These are phyloP conservation scores for Neofusicoccum kwambonambiense DNA, from an alignment of 2,329 filamentous ascomycete genomes.

Conservation along the genomic window DNA sequence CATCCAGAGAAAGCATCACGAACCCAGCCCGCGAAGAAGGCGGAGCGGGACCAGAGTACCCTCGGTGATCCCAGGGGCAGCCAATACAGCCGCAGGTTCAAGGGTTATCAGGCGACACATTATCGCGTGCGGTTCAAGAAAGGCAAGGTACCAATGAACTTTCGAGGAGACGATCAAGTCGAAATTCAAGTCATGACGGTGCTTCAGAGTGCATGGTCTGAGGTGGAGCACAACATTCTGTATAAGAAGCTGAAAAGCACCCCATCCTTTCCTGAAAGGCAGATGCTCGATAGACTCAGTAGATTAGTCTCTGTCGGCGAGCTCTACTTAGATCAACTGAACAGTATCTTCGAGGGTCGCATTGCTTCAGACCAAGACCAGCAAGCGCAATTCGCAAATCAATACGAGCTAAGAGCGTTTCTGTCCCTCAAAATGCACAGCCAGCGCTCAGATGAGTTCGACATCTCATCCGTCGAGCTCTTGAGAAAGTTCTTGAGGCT, in stretches of 20 bases:
- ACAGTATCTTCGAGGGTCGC: neutral
- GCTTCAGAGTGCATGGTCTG: neutral
- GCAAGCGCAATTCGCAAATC: neutral
- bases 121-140: neutral
- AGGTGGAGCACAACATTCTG: neutral
- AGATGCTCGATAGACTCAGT: neutral
- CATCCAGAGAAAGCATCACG: no score
- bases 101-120: neutral
- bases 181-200: neutral
- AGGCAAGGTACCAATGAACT: no score
- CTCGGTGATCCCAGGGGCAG: no score
- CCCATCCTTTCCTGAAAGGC: neutral
- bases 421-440: neutral
- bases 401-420: neutral
- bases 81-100: neutral
- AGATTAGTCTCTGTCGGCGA: neutral
- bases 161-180: neutral
- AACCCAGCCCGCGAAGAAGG: no score
- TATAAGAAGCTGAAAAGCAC: neutral
- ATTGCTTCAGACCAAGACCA: neutral
- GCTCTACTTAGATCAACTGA: neutral
- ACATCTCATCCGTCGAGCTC: neutral
- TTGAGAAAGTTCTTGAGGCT: neutral
- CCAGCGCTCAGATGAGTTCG: neutral
- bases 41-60: no score